Conservation (phyloP, 1,284 basidiomycete genomes). For the Sanghuangporus weigelae region DNA sequence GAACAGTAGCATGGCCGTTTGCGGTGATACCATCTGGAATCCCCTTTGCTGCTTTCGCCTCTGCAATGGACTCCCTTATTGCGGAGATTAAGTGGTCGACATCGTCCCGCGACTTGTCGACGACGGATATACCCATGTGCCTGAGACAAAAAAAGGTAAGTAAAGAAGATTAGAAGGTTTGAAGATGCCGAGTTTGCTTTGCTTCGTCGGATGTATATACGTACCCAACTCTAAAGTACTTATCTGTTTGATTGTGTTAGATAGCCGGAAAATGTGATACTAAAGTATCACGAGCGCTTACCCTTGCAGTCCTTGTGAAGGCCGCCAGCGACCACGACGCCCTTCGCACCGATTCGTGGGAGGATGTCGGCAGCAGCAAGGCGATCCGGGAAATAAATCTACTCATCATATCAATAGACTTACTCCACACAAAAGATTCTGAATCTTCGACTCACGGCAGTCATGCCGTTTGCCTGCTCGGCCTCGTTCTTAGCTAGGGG, state of each 20-base stretch:
- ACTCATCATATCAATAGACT: background rate
- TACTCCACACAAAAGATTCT: background rate
- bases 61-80: slow-evolving; percentile 56
- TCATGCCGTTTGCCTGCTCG: slow-evolving; percentile 90
- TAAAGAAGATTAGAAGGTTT: background rate
- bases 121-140: slow-evolving; percentile 88
- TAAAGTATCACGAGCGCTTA: slow-evolving; percentile 22
- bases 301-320: slow-evolving; percentile 87
- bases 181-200: too few relatives aligned
- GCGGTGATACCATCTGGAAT: background rate
- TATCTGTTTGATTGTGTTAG: slow-evolving; percentile 40
- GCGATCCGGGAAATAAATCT: slow-evolving; percentile 79
- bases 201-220: too few relatives aligned
- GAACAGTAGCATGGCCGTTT: background rate
- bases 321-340: slow-evolving; percentile 85
- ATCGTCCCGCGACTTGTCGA: slow-evolving; percentile 67
- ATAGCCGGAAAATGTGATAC: too few relatives aligned
- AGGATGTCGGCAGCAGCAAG: slow-evolving; percentile 69
- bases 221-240: slow-evolving; percentile 77
- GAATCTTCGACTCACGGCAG: slow-evolving; percentile 47
- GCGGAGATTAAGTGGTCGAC: slow-evolving; percentile 70
- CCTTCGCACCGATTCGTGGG: slow-evolving; percentile 61
- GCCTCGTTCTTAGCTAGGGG: slow-evolving; percentile 59
- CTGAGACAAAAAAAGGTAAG: slow-evolving; percentile 31
- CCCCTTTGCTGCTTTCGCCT: slow-evolving; percentile 38